Base-by-base conservation (phyloP, 805 yeast genomes). In the Barnettozyma wickerhamii region DNA sequence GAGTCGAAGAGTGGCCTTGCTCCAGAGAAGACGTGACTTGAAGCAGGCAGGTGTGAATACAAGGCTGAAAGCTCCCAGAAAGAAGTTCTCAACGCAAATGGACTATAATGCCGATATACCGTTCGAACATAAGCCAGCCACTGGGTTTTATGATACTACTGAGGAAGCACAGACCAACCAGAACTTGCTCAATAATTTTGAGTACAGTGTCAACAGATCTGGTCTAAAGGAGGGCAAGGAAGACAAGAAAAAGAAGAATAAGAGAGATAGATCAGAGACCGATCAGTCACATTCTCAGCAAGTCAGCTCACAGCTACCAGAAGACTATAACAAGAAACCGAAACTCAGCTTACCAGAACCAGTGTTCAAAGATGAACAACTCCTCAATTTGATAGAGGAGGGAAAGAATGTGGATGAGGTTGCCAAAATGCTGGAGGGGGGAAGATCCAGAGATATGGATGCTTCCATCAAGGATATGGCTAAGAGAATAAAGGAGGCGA, bases 71-170 rank as follows among this genome's bases (percentile, higher is more conserved):
- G 69, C 71, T 15, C 69, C 68, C 38, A 79, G 73, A 55, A 76
- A 75, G 55, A 72, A 73, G 49, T 71, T 66, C 35, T 66, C 74
- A 19, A 75, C 75, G 26, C 82, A 80, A 45, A 76, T 85, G 57
- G 96, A 90, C 58, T 88, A 86, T 59, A 86, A 83, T 56, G 83
- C 79, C 2, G 96, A 85, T 51, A 77, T 90, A 9, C 87, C 91
- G 0, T 83, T 84, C 52, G 93, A 89, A 52, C 80, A 77, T 45
- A 62, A 61, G 13, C 91, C 95, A 0, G 72, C 69, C 4, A 66
- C 64, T 0, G 96, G 96, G 0, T 61, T 76, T 17, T 85, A 81
- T 56, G 90, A 84, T 52, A 77, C 80, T 0, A 52, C 68, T 0
- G 76, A 72, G n/a, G 97, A 90, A 56, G 61, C 62, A 12, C 51